Percentiles rank a stretch among this genome's conserved stretches.
phyloP scores from a whole-genome alignment of 1,284 basidiomycete species.

The Ceratobasidium sp. region DNA sequence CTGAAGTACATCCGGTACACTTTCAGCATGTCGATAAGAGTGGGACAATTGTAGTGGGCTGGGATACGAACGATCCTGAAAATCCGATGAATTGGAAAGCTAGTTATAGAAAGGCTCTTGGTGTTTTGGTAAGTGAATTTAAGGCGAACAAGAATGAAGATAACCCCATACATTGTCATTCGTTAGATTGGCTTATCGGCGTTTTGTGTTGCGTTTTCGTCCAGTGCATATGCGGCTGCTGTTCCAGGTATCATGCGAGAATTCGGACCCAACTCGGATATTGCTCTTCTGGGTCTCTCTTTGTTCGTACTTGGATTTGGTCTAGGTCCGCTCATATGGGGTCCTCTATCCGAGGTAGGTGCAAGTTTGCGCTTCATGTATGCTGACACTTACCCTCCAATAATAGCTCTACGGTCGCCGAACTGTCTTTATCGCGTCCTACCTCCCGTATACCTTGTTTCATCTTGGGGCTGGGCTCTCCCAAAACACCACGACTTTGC shows the following conservation, averaged over 20 bases:
- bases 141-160: background rate
- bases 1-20: background rate
- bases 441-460: slow-evolving; percentile 34
- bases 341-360: slow-evolving; percentile 28
- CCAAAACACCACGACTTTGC: slow-evolving; percentile 10
- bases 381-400: background rate
- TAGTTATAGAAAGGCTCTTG: background rate
- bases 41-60: slow-evolving; percentile 1
- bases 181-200: slow-evolving; percentile 17
- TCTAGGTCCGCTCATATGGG: slow-evolving; percentile 35
- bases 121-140: background rate
- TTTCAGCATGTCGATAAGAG: background rate
- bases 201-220: slow-evolving; percentile 35
- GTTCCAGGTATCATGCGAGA: slow-evolving; percentile 32
- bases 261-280: background rate
- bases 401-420: slow-evolving; percentile 30
- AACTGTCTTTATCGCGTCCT: slow-evolving; percentile 12
- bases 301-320: slow-evolving; percentile 37
- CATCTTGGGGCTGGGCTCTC: slow-evolving; percentile 31
- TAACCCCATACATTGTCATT: background rate
- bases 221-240: slow-evolving; percentile 32
- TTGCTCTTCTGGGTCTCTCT: slow-evolving; percentile 26
- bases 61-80: slow-evolving; percentile 21
- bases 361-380: background rate
- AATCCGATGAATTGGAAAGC: slow-evolving; percentile 35